Base-by-base conservation (phyloP, 139 green algal genomes). In the Chlorella sp. region DNA sequence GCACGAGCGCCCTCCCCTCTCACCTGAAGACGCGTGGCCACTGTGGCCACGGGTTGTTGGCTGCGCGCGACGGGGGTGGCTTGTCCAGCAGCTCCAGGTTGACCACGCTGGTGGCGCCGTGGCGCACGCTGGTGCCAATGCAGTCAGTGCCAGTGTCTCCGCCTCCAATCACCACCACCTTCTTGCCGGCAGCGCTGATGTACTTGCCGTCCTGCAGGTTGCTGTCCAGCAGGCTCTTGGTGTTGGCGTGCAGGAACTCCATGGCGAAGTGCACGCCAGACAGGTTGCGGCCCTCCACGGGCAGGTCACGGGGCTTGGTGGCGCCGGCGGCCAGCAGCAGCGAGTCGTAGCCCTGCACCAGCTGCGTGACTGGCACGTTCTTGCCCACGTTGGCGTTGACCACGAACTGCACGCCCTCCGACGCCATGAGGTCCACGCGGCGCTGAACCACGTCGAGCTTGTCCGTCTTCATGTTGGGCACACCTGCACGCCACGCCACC, bases 401-500 rank as follows among this genome's bases (percentile, higher is more conserved):
- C 30, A 97, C 85, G 69, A 97, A 97, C 30, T 71, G 85, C 23
- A 97, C 77, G 70, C 93, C 93, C 83, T 98, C 94, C 0, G 66
- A 82, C 2, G 87, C 90, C 94, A 98, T 97, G 50, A 97, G 84
- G 77, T 98, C 85, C 67, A 98, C 94, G 29, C 94, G 87, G 26
- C 94, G 88, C 86, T 98, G 91, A 66, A 97, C 93, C 35, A 97
- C 85, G 49, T 93, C 85, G 17, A 84, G 63, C 86, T 98, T 98
- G 85, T 95, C 94, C 1, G 90, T 92, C 86, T 98, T 98, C 93
- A 98, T 98, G 88, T 98, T 98, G 76, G 94, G 94, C 68, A 98
- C 94, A 62, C 65, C 65, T 71, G 65, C 24, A 61, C 29, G 10
- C 10, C 10, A 55, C 42, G 17, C 10, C 10, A 55, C 10, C 42